phyloP scores from a whole-genome alignment of 2,329 filamentous ascomycete species.

The Laburnicola sp. region DNA sequence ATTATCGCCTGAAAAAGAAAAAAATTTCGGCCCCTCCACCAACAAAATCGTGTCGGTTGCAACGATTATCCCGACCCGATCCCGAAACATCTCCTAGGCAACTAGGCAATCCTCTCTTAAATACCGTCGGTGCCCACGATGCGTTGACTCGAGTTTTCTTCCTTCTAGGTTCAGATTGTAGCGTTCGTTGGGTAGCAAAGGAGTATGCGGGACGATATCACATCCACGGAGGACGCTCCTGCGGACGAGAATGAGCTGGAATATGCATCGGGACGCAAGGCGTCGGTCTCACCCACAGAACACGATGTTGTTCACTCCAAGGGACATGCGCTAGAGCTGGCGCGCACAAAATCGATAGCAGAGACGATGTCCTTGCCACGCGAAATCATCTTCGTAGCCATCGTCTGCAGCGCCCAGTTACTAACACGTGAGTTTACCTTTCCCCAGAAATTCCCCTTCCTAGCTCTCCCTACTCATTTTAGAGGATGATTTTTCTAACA shows the following conservation, averaged over 20 bases:
- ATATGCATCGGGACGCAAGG: neutral
- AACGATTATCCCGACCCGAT: neutral
- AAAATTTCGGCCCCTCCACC: too few species aligned
- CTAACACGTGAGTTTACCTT: neutral
- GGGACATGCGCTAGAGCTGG: neutral
- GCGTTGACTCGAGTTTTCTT: neutral
- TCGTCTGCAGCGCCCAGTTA: conserved; percentile 3
- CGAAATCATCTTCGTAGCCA: conserved; percentile 5
- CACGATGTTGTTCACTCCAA: neutral
- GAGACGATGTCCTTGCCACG: conserved; percentile 1
- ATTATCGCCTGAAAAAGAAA: too few species aligned
- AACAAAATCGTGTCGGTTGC: too few species aligned
- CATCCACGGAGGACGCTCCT: too few species aligned
- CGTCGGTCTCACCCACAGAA: conserved; percentile 1
- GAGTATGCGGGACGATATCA: neutral
- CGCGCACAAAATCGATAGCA: conserved; percentile 2
- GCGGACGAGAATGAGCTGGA: neutral
- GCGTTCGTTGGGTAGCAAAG: neutral
- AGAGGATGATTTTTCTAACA: conserved; percentile 19
- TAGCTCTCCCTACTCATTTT: neutral
- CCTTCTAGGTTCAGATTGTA: neutral
- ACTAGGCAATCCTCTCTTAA: neutral
- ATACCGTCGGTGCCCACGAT: neutral
- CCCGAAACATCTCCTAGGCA: neutral
- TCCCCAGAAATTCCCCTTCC: neutral